A percentile compares a stretch with the other conserved stretches of the same genome.
Evolutionary conservation across 768 basidiomycete species (phyloP).

Genomic region (Agaricus subrufescens): DNA sequence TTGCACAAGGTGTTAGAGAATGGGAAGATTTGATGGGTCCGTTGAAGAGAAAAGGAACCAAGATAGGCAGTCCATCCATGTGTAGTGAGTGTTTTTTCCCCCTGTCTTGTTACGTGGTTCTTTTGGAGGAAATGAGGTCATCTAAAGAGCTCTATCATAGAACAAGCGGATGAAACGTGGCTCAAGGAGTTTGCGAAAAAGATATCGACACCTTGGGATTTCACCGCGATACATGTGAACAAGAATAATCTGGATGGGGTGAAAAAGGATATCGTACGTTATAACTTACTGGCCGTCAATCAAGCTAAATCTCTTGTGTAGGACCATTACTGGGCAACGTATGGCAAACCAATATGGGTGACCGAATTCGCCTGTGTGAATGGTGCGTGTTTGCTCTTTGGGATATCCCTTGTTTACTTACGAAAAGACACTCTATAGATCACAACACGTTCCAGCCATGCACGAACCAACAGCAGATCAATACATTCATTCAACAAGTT

Average conservation of each 20-base stretch:
- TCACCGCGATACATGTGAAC: conserved; percentile 45
- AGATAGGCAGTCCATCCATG: conserved; percentile 42
- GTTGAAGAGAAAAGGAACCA: conserved; percentile 32
- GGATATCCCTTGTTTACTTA: neutral
- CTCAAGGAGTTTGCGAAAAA: conserved; percentile 31
- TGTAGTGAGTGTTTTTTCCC: conserved; percentile 32
- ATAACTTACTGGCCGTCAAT: neutral
- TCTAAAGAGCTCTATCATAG: conserved; percentile 18
- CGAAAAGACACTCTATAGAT: conserved; percentile 19
- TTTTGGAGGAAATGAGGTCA: neutral
- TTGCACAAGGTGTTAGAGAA: conserved; percentile 31
- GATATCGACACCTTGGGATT: conserved; percentile 39
- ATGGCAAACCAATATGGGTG: conserved; percentile 44
- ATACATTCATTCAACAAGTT: conserved; percentile 34
- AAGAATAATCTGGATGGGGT: conserved; percentile 42
- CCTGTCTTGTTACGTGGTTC: neutral
- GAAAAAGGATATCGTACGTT: conserved; percentile 35
- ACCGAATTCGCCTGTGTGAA: conserved; percentile 47
- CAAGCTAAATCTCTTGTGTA: conserved; percentile 7
- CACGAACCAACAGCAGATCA: conserved; percentile 37
- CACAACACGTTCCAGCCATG: conserved; percentile 36
- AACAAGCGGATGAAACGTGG: conserved; percentile 47
- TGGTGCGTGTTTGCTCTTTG: conserved; percentile 21
- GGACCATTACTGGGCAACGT: conserved; percentile 36
- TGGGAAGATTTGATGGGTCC: conserved; percentile 41